Evolutionary conservation across 2,329 filamentous ascomycete genomes (phyloP), one percentile per base, ranked within the genome.

Genomic region (Phialocephala subalpina): DNA sequence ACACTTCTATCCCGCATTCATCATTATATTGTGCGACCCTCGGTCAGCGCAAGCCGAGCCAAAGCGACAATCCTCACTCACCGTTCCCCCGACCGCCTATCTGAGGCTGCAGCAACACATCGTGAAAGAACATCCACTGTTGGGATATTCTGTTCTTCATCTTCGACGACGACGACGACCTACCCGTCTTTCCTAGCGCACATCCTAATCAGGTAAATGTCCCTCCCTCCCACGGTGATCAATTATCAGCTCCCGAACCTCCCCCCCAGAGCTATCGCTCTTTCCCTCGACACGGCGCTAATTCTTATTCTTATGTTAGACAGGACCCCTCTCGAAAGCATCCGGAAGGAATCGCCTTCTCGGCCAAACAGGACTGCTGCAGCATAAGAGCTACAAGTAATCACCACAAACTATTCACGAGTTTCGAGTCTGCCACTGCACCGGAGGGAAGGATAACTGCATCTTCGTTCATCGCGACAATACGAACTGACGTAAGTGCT

Each of bases 11-110:
- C 67, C 65, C 66, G 60, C 67, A 67, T 60, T 52, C 60, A 58
- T 60, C 64, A 62, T 63, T 61, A 57, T 61, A 57, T 60, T 65
- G 71, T 71, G 52, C 66, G 42, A 73, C 71, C 56, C 60, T 72
- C 72, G 70, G 70, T 63, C 62, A 63, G 33, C 52, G 49, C 64
- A 70, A 69, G 68, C 72, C 73, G 72, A 73, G 60, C 66, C 60
- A 70, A 69, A 68, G 70, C 69, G 62, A 33, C 67, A 60, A 18
- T 60, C 42, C 58, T 63, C 56, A 47, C 58, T 70, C 69, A 71
- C 68, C 66, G 66, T 68, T 60, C 55, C 62, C 60, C 70, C 71
- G 68, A 70, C 72, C 72, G 73, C 72, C 70, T 69, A 69, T 70
- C 63, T 68, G 62, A 72, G 71, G 72, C 71, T 71, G 70, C 66